These are phyloP conservation scores for Capsicum baccatum DNA, from an alignment of 257 asterid species.

Conservation along the genomic window DNA sequence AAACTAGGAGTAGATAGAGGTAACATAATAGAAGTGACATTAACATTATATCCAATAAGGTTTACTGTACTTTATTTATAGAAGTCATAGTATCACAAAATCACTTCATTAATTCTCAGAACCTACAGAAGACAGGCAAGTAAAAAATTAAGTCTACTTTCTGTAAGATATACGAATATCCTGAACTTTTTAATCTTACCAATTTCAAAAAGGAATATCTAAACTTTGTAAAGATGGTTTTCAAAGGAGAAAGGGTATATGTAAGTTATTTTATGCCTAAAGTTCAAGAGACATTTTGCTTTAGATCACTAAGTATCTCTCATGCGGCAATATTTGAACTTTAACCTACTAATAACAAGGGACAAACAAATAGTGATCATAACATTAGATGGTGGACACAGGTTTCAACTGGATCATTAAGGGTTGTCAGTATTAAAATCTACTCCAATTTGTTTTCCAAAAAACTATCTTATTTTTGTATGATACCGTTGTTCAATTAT, in stretches of 20 bases:
- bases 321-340: neutral
- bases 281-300: neutral
- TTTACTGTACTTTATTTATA: neutral
- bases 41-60: neutral
- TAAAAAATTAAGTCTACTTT: neutral
- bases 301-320: neutral
- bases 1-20: neutral
- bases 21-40: neutral
- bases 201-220: too few relatives aligned
- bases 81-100: neutral
- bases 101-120: neutral
- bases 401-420: neutral
- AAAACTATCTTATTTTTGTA: neutral
- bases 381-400: neutral
- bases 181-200: too few relatives aligned
- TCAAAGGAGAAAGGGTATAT: neutral
- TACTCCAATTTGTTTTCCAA: neutral
- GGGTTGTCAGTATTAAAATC: neutral
- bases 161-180: neutral
- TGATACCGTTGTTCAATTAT: neutral
- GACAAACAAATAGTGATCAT: slow-evolving; percentile 1
- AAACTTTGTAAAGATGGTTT: neutral
- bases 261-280: neutral
- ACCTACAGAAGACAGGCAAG: neutral
- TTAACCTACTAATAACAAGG: neutral